Base-by-base conservation (phyloP, 352 stramenopile species). In the Phytopythium montanum region DNA sequence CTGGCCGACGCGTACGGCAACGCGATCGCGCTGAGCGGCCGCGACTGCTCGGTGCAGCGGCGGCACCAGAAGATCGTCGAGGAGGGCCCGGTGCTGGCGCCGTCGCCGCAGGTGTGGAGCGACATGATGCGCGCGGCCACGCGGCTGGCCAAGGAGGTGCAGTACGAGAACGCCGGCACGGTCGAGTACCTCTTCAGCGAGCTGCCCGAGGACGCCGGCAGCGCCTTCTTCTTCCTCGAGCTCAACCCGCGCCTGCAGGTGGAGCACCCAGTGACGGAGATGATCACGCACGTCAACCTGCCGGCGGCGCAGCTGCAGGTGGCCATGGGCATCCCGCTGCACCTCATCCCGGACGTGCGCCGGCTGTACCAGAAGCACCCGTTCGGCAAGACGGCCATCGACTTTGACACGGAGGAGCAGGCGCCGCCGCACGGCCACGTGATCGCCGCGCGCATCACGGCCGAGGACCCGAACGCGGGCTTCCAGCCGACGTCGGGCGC, bases 61-160 rank as follows among this genome's bases (percentile, higher is more conserved):
- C 88, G 98, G 36, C 97, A 99, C 79, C 98, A 99, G 82, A 99
- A 99, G 85, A 99, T 99, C 66, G 98, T 99, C 59, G 97, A 99
- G 81, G 98, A 99, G 85, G 98, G 84, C 31, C 97, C 98, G 2
- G 85, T 98, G 42, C 90, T 98, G 1, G 97, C 97, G 7, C 79
- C 90, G 13, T 93, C 92, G 7, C 61, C 93, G 1, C 93, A 98
- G 34, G 90, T 99, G 19, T 99, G 97, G 97, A 83, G 90, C 52
- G 56, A 98, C 61, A 99, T 99, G 98, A 98, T 99, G 90, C 75
- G 95, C 25, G 96, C 97, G 4, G 98, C 98, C 19, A 96, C 99
- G 16, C 81, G 87, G 7, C 81, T 99, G 2, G 97, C 97, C 29
- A 97, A 99, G 79, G 95, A 98, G 62, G 97, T 99, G 14, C 86